Evolutionary conservation across 331 rosid genomes (phyloP), one percentile per base, ranked within the genome.

Genomic region (Spiraea crenata): DNA sequence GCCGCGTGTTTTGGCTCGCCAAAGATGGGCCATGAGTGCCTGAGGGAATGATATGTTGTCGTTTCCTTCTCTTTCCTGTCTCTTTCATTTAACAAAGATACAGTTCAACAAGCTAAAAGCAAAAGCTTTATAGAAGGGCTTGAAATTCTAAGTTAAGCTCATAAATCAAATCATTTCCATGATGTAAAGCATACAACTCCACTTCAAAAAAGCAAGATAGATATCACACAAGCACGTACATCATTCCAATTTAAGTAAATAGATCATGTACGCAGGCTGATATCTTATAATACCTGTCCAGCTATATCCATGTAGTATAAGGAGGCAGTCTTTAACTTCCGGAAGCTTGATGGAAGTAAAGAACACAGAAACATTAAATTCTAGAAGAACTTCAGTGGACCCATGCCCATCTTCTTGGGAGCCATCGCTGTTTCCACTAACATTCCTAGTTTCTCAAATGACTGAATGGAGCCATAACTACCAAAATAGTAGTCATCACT

Each of bases 221-320:
- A 17, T 38, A 52, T 39, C 20, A 45, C 66, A 20, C 48, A 9
- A 69, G 10, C 2, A 35, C 16, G 17, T 42, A 68, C 31, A 25
- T 25, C 31, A 25, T 31, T 5, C 13, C 44, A 56, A 31, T 13
- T 55, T 9, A 59, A 16, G 40, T 56, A 42, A 69, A 50, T 68
- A 31, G 62, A 59, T 11, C 15, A 14, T 54, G 34, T 14, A n/a
- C n/a, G 42, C 34, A 62, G 41, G 65, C 37, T 19, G 37, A 60
- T 0, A 25, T 25, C 31, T 25, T 25, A 25, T 0, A 1, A 25
- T 2, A 95, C 99, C 99, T 95, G 88, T 91, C 96, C 80, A 95
- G 84, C 80, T 91, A 89, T 74, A 91, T 88, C 99, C 99, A 95
- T 37, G 99, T 87, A 63, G 99, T 95, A 84, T 95, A 95, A 73